These are phyloP conservation scores for Colletotrichum karsti DNA, from an alignment of 2,329 filamentous ascomycete genomes.

Conservation along the genomic window DNA sequence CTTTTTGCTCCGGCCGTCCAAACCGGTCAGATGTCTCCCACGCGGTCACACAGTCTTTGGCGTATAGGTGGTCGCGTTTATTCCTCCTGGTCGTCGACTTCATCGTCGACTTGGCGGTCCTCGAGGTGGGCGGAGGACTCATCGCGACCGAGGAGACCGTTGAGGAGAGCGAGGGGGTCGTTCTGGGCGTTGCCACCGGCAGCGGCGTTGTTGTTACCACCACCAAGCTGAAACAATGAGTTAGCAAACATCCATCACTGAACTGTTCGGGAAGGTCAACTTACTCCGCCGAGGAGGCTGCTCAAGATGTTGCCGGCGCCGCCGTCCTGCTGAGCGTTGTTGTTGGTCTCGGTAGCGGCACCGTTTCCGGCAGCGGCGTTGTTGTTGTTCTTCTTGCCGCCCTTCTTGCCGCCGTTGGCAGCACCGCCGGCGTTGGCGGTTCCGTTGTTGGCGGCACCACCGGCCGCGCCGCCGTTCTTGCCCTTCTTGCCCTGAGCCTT, in stretches of 20 bases:
- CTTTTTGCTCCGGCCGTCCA: background rate
- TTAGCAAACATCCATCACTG: background rate
- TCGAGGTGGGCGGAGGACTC: slow-evolving; percentile 6
- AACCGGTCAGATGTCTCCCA: background rate
- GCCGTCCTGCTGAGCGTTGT: too few species aligned
- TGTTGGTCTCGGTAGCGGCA: background rate
- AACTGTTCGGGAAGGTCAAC: background rate
- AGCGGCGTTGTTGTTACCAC: background rate
- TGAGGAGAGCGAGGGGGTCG: slow-evolving; percentile 2
- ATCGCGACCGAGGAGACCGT: slow-evolving; percentile 12
- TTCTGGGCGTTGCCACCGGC: background rate
- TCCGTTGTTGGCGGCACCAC: slow-evolving; percentile 2
- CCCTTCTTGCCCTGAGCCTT: slow-evolving; percentile 7
- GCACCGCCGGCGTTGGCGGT: background rate
- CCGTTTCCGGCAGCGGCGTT: background rate
- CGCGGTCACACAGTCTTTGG: background rate
- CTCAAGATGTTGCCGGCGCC: background rate
- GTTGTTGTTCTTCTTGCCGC: background rate
- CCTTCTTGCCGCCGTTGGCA: background rate
- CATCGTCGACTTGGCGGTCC: background rate
- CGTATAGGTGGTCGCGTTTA: too few species aligned
- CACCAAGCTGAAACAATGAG: background rate
- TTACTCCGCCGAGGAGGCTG: slow-evolving; percentile 7
- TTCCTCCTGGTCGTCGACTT: background rate
- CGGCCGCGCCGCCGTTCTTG: background rate